Evolutionary conservation across 2,329 filamentous ascomycete genomes (phyloP), one percentile per base, ranked within the genome.

Genomic region (Colletotrichum sp.): DNA sequence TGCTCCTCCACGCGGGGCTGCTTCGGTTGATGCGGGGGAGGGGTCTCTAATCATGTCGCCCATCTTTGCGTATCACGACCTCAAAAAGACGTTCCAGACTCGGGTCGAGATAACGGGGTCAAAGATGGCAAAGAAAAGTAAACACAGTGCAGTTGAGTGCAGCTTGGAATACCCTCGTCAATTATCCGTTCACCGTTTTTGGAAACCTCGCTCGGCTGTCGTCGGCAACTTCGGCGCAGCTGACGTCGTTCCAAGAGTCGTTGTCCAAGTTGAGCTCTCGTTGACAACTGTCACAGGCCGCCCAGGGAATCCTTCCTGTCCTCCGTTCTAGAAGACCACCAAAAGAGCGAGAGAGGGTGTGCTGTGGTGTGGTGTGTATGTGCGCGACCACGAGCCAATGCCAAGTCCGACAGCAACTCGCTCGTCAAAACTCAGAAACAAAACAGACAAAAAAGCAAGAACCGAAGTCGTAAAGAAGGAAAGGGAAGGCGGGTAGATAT

Each of bases 21-120:
- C 10, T 13, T 52, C n/a, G 15, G 32, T 39, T 36, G 69, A 39
- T 32, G 49, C 64, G 18, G 70, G 59, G n/a, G 74, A 67, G 21
- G 55, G 65, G 60, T 76, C 75, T 26, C 63, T 55, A 21, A 76
- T 76, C 71, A 76, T 70, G 21, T 76, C 75, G 66, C 75, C 75
- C 75, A 76, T 76, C 10, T 34, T 39, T 24, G 24, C 59, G 16
- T 44, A 13, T 49, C 18, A 26, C 60, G n/a, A 7, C 18, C 30
- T 21, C 10, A 52, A 10, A n/a, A 21, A 63, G n/a, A 16, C 30
- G 18, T 63, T 63, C 44, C 6, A 21, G 44, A 21, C 44, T 52
- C 18, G 18, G 36, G 5, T 16, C 26, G 26, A 28, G 26, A 5
- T n/a, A 9, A 8, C 26, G 18, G 7, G 30, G 26, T 28, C 57